Percentiles rank a stretch among this genome's conserved stretches.
Evolutionary conservation across 2,329 filamentous ascomycete species (phyloP).

Genomic region (Scortechinia acanthostroma): DNA sequence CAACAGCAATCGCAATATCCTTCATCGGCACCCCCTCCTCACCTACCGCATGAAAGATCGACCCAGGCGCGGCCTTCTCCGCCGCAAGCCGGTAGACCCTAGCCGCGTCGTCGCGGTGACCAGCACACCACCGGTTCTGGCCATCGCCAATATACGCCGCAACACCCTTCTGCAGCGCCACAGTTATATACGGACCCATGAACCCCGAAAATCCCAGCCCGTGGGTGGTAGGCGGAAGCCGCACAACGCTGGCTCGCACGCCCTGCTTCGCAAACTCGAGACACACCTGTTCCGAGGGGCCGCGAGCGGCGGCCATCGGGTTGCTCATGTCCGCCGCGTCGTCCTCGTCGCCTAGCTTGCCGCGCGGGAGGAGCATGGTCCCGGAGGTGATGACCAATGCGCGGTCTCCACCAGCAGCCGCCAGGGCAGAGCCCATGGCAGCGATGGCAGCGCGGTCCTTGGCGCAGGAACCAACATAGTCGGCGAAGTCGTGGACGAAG

Average conservation of each 20-base stretch:
- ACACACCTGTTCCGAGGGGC: conserved; percentile 12
- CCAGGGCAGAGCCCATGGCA: conserved; percentile 21
- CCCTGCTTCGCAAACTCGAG: conserved; percentile 14
- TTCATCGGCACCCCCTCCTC: conserved; percentile 23
- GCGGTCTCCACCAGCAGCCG: conserved; percentile 15
- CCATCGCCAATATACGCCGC: conserved; percentile 24
- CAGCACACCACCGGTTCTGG: conserved; percentile 22
- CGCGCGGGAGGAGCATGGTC: conserved; percentile 16
- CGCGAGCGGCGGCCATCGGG: conserved; percentile 8
- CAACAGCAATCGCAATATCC: conserved; percentile 22
- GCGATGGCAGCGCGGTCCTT: conserved; percentile 22
- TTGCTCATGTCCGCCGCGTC: conserved; percentile 8
- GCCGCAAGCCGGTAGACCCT: conserved; percentile 20
- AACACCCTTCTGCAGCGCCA: conserved; percentile 16
- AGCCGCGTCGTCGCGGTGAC: conserved; percentile 27
- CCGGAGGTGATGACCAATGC: conserved; percentile 26
- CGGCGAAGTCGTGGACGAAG: conserved; percentile 29
- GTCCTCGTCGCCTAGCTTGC: conserved; percentile 17
- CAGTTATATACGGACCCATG: conserved; percentile 11
- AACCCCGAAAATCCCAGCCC: conserved; percentile 22
- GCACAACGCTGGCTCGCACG: conserved; percentile 21
- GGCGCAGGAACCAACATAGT: conserved; percentile 14
- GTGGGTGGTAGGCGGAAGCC: conserved; percentile 27
- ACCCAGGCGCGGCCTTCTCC: conserved; percentile 24
- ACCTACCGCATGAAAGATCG: conserved; percentile 23